A percentile compares a stretch with the other conserved stretches of the same genome.
Evolutionary conservation across 1,139 yeast genomes (phyloP).

Genomic region (Geotrichum cucujoidarum): DNA sequence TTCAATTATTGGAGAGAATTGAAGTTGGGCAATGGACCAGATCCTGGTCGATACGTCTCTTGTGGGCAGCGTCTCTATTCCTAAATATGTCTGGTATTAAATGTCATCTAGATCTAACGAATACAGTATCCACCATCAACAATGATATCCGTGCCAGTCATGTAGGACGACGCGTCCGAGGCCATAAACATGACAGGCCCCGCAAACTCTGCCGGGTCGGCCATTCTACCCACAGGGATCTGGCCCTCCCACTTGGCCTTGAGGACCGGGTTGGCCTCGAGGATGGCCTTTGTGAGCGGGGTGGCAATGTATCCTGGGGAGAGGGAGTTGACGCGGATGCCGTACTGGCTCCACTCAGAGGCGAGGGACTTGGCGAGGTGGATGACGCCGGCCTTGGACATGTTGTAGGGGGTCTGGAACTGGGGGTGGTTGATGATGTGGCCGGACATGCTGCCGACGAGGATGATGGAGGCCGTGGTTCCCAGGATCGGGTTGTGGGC

Average conservation of each 20-base stretch:
- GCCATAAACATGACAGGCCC: constrained; percentile 75
- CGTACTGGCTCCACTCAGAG: constrained; percentile 77
- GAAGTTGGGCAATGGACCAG: too few relatives aligned
- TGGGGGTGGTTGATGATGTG: constrained; percentile 78
- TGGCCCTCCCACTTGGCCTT: constrained; percentile 57
- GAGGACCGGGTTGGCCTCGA: constrained; percentile 48
- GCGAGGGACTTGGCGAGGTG: constrained; percentile 75
- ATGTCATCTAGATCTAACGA: constrained; percentile 41
- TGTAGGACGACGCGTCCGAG: constrained; percentile 67
- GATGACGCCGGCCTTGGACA: constrained; percentile 80
- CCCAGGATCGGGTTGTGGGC: background rate
- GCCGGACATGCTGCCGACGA: constrained; percentile 85
- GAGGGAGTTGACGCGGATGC: constrained; percentile 70
- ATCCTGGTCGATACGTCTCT: too few relatives aligned
- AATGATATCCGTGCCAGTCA: constrained; percentile 73
- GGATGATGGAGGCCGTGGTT: constrained; percentile 56
- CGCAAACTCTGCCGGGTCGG: constrained; percentile 70
- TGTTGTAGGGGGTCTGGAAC: constrained; percentile 78
- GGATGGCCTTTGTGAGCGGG: constrained; percentile 56
- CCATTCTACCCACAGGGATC: constrained; percentile 76
- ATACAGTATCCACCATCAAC: constrained; percentile 81
- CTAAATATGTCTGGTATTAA: too few relatives aligned
- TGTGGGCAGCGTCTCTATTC: too few relatives aligned
- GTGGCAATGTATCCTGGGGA: constrained; percentile 80
- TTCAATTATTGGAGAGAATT: too few relatives aligned